Conservation (phyloP, 2,329 filamentous ascomycete species). For the Uncinocarpus reesii region DNA sequence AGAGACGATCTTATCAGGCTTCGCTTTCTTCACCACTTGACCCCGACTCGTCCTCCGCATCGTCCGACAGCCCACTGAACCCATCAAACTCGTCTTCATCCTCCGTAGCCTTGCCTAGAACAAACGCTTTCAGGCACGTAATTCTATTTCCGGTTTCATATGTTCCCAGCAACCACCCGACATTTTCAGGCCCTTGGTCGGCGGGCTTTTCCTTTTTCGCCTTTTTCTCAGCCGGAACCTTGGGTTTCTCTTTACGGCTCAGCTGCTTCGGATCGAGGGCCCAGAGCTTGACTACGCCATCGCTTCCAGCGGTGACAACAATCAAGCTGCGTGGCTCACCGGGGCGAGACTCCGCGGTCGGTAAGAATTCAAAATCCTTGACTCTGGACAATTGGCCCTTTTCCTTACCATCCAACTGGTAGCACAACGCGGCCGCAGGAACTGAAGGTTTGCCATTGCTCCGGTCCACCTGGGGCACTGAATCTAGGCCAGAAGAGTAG, state of each 20-base stretch:
- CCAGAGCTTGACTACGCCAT: constrained; percentile 77
- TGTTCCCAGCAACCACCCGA: constrained; percentile 60
- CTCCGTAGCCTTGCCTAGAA: constrained; percentile 57
- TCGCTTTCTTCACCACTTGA: constrained; percentile 15
- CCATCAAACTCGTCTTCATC: constrained; percentile 52
- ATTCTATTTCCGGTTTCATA: constrained; percentile 83
- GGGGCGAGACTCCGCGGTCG: constrained; percentile 34
- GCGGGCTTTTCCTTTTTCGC: constrained; percentile 18
- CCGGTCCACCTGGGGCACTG: constrained; percentile 31
- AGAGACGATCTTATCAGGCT: too few species aligned
- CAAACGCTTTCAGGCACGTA: constrained; percentile 76
- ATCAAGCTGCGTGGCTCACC: constrained; percentile 38
- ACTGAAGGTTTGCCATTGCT: constrained; percentile 40
- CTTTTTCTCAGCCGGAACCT: constrained; percentile 16
- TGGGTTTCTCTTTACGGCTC: not conserved
- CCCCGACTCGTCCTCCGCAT: constrained; percentile 22
- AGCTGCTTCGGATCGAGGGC: constrained; percentile 38
- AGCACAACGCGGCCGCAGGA: constrained; percentile 53
- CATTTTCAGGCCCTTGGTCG: constrained; percentile 27
- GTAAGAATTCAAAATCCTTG: constrained; percentile 68
- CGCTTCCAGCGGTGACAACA: constrained; percentile 68
- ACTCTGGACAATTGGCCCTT: constrained; percentile 60
- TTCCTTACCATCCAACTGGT: constrained; percentile 66
- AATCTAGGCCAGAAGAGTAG: constrained; percentile 38
- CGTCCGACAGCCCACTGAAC: constrained; percentile 35